Evolutionary conservation across 2,329 filamentous ascomycete genomes (phyloP).

Genomic region (Aciculosporium take): DNA sequence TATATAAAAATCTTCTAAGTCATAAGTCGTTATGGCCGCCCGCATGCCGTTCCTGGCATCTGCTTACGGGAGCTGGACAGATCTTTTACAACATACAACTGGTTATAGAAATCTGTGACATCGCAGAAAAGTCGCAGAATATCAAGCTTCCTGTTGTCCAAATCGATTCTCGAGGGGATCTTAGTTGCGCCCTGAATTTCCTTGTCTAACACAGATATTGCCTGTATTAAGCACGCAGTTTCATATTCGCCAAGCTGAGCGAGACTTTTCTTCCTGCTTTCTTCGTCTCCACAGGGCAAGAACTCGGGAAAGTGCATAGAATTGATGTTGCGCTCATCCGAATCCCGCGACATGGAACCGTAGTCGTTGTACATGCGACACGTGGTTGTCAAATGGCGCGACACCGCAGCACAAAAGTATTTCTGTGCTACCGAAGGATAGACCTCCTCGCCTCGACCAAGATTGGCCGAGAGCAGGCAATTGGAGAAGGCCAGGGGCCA

Average conservation of each 20-base stretch:
- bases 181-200: background rate
- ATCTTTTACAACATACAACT: background rate
- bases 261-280: conserved; percentile 1
- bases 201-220: background rate
- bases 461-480: conserved; percentile 7
- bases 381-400: conserved; percentile 8
- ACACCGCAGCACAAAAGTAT: conserved; percentile 6
- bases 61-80: no score
- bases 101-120: background rate
- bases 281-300: background rate
- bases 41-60: no score
- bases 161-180: background rate
- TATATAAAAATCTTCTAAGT: no score
- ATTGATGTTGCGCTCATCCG: conserved; percentile 10
- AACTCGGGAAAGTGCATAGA: conserved; percentile 11
- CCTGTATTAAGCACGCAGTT: background rate
- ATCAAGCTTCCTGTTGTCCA: background rate
- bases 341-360: conserved; percentile 8
- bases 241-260: conserved; percentile 7
- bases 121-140: background rate
- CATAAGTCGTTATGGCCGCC: no score
- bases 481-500: conserved; percentile 9
- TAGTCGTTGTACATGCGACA: conserved; percentile 8
- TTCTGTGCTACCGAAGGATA: conserved; percentile 4
- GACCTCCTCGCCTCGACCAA: conserved; percentile 4